Evolutionary conservation across 1,284 basidiomycete genomes (phyloP), one percentile per base, ranked within the genome.

Genomic region (Irpex sp.): DNA sequence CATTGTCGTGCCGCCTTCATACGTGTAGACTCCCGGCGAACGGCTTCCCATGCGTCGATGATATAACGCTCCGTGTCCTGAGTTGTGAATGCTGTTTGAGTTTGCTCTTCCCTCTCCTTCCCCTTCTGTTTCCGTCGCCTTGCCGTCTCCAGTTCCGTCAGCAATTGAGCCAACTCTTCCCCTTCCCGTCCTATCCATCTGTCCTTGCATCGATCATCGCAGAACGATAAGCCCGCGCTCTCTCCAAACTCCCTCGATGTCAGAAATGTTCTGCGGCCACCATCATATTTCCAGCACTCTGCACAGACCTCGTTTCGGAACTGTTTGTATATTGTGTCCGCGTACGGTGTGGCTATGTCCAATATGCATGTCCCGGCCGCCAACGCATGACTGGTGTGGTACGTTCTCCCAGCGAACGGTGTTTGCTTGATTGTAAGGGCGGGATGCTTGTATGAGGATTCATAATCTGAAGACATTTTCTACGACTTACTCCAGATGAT

Each of bases 261-360:
- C 37, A 75, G 65, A 56, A 72, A 72, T 21, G 70, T 67, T 13
- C 69, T 62, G 11, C 72, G 63, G 0, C 72, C 84, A 62, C 82
- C 81, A 37, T 85, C 78, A 67, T 88, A 87, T 46, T 79, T 76
- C 70, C 86, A 88, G 71, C 87, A 89, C 68, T 81, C 75, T 9
- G 80, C 81, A 66, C 87, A 89, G 58, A 87, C 84, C 70, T 87
- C 86, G 69, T 83, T 86, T 55, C 84, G 78, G 66, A 87, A 88
- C 21, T 69, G 69, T 62, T 74, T 74, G 71, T 72, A 74, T 51
- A 74, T 67, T 5, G 70, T 74, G 62, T 67, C 71, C 9, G 71
- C 60, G 63, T 72, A 74, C 4, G 73, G 73, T 1, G 68, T 65
- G 56, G 66, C 64, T n/a, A 61, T 56, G 19, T 70, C 70, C 4